phyloP scores from a whole-genome alignment of 2,329 filamentous ascomycete genomes.

The Stagonosporopsis rhizophila region DNA sequence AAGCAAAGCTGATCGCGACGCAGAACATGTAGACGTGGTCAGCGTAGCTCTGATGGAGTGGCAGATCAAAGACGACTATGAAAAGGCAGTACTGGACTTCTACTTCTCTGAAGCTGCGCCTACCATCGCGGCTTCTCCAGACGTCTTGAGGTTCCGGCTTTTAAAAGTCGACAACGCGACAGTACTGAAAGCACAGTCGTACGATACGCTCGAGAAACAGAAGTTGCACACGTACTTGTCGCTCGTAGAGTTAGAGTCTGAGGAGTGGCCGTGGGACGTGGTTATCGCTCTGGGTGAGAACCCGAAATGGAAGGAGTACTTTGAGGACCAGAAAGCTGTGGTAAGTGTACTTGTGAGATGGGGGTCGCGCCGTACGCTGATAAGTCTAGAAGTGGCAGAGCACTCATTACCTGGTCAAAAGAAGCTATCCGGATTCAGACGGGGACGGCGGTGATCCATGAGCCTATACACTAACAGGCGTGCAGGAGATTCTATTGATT shows the following conservation, averaged over 20 bases:
- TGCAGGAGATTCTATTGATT: background rate
- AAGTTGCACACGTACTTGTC: constrained; percentile 16
- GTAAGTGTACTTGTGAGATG: constrained; percentile 2
- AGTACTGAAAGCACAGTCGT: constrained; percentile 13
- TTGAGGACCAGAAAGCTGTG: constrained; percentile 14
- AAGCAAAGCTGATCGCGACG: background rate
- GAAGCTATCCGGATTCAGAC: constrained; percentile 10
- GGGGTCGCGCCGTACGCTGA: background rate
- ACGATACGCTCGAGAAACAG: constrained; percentile 9
- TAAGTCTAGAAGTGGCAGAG: constrained; percentile 17
- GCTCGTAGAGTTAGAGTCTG: constrained; percentile 11
- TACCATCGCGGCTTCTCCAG: constrained; percentile 16
- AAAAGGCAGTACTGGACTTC: constrained; percentile 19
- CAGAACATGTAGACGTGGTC: constrained; percentile 13
- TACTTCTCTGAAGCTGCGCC: constrained; percentile 15
- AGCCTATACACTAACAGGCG: background rate
- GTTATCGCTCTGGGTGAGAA: constrained; percentile 18
- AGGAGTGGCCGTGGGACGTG: constrained; percentile 23
- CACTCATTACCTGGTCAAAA: constrained; percentile 18
- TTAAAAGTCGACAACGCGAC: constrained; percentile 19
- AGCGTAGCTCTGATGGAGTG: constrained; percentile 25
- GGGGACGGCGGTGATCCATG: background rate
- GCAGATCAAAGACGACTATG: constrained; percentile 3
- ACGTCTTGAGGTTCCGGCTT: constrained; percentile 19
- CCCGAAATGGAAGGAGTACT: constrained; percentile 20